A percentile compares a stretch with the other conserved stretches of the same genome.
Evolutionary conservation across 2,329 filamentous ascomycete genomes (phyloP).

Genomic region (Microcyclosporella mali): DNA sequence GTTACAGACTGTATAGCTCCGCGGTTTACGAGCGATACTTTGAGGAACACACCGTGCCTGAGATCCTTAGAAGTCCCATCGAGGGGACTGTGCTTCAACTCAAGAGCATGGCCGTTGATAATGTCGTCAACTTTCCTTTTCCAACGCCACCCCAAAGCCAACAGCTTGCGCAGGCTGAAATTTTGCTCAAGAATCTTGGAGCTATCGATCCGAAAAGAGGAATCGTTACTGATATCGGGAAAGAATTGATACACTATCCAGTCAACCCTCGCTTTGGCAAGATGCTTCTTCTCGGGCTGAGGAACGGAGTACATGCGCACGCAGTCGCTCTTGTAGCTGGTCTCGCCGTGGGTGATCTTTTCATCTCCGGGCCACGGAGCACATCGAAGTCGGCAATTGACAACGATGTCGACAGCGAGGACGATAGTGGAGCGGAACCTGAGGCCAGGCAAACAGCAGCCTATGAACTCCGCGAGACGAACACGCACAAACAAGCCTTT

Average conservation of each 20-base stretch:
- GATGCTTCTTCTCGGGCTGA: slow-evolving; percentile 81
- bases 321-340: slow-evolving; percentile 84
- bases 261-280: slow-evolving; percentile 84
- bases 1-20: slow-evolving; percentile 89
- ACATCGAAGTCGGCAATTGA: slow-evolving; percentile 43
- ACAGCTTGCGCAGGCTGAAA: slow-evolving; percentile 76
- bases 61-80: slow-evolving; percentile 84
- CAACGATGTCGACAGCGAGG: slow-evolving; percentile 37
- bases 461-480: slow-evolving; percentile 2
- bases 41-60: slow-evolving; percentile 75
- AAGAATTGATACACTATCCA: slow-evolving; percentile 80
- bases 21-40: slow-evolving; percentile 91
- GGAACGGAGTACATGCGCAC: slow-evolving; percentile 75
- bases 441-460: background rate
- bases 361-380: slow-evolving; percentile 73
- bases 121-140: slow-evolving; percentile 91
- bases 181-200: slow-evolving; percentile 75
- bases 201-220: slow-evolving; percentile 63
- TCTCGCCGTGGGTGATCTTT: slow-evolving; percentile 80
- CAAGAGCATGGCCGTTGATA: slow-evolving; percentile 87
- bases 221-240: slow-evolving; percentile 71
- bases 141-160: slow-evolving; percentile 78
- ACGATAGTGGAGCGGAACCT: slow-evolving; percentile 9
- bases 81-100: slow-evolving; percentile 85
- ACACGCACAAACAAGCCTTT: slow-evolving; percentile 45